Evolutionary conservation across 75 land plant genomes (phyloP), one percentile per base, ranked within the genome.

Genomic region (Pseudotsuga menziesii): DNA sequence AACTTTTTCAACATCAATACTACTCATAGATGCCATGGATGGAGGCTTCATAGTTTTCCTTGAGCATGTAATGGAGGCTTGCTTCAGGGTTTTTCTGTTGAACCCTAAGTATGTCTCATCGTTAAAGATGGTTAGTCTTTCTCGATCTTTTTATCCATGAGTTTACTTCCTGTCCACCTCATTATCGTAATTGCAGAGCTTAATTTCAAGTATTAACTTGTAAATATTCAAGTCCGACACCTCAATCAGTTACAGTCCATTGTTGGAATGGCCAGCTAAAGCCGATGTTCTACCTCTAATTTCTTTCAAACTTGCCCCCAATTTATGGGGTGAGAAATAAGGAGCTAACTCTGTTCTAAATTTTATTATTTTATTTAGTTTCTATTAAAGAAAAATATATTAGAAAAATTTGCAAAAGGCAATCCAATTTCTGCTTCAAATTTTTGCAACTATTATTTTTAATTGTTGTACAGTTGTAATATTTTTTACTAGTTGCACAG

Each of bases 51-150:
- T 20, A 35, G 36, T 67, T 39, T 20, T 5, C n/a, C 71, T 36
- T 48, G 11, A 48, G 3, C 71, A 39, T 36, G 71, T 67, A n/a
- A 3, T 19, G n/a, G 39, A 67, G 71, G 36, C n/a, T 39, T 67
- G 9, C 20, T 67, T 67, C 5, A 36, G 9, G 44, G 36, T 39
- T 39, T 36, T 36, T 39, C 71, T 36, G 39, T 27, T 29, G 19
- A 39, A 67, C 39, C 39, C 22, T 20, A 17, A 67, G 71, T 2
- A 17, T 19, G 36, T 39, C 70, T 35, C 20, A 39, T 35, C 20
- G 71, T 67, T 67, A 44, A 67, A 67, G 71, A 67, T 67, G 48
- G 36, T 39, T 67, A n/a, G 20, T 39, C 48, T 67, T 67, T n/a
- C 36, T 39, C 22, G n/a, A 17, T n/a, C 48, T 0, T 36, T 67